Evolutionary conservation across 2,329 filamentous ascomycete species (phyloP).

Genomic region (Hymenotorrendiella dingleyae): DNA sequence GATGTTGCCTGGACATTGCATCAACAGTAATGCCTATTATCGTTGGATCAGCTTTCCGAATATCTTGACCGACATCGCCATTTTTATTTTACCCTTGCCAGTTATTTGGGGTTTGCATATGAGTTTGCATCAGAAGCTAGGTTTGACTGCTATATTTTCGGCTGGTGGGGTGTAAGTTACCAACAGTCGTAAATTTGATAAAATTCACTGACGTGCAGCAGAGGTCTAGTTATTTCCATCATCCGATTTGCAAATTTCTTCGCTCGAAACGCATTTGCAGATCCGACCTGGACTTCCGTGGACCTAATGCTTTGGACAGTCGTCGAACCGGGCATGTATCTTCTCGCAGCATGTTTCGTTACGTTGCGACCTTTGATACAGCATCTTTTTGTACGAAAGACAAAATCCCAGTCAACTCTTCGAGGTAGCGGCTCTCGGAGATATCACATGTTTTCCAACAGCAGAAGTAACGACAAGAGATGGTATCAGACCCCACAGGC

Average conservation of each 20-base stretch:
- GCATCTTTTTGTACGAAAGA: too few relatives aligned
- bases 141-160: neutral
- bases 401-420: too few relatives aligned
- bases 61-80: neutral
- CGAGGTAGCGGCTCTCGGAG: too few relatives aligned
- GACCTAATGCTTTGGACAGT: neutral
- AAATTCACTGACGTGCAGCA: neutral
- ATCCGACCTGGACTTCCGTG: neutral
- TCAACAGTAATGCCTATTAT: neutral
- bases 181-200: neutral
- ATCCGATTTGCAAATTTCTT: neutral
- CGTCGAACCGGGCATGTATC: neutral
- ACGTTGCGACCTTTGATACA: neutral
- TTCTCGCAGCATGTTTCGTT: neutral
- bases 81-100: slow-evolving; percentile 1
- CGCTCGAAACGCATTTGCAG: neutral
- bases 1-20: neutral
- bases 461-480: too few relatives aligned
- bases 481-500: too few relatives aligned
- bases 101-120: neutral
- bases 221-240: neutral
- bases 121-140: neutral
- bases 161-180: neutral
- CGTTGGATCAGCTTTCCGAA: neutral
- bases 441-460: too few relatives aligned